These are phyloP conservation scores for Acer campestre DNA, from an alignment of 345 rosid species.

Conservation along the genomic window DNA sequence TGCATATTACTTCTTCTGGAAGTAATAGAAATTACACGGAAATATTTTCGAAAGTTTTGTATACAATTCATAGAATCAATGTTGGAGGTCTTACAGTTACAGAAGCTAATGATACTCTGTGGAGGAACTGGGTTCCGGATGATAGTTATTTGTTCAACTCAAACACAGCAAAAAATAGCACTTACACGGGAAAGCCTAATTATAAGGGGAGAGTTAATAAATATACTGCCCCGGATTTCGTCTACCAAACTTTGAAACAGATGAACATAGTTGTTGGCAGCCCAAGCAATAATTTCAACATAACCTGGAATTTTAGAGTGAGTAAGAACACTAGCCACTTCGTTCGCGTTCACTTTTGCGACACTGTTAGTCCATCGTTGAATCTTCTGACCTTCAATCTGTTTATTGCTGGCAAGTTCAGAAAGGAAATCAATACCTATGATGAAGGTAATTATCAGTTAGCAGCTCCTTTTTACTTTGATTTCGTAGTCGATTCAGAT, in stretches of 20 bases:
- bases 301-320: slow-evolving; percentile 55
- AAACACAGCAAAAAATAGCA: slow-evolving; percentile 6
- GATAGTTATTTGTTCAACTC: slow-evolving; percentile 24
- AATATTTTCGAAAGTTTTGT: slow-evolving; percentile 30
- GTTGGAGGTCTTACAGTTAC: slow-evolving; percentile 41
- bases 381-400: slow-evolving; percentile 32
- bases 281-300: background rate
- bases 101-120: slow-evolving; percentile 35
- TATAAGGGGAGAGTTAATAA: background rate
- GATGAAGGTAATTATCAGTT: fast-evolving
- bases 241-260: slow-evolving; percentile 46
- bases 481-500: slow-evolving; percentile 49
- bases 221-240: slow-evolving; percentile 42
- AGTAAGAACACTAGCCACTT: slow-evolving; percentile 38
- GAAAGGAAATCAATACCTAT: slow-evolving; percentile 26
- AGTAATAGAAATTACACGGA: background rate
- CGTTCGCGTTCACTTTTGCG: slow-evolving; percentile 62
- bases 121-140: slow-evolving; percentile 53
- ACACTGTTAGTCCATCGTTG: slow-evolving; percentile 19
- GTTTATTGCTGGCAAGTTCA: slow-evolving; percentile 33
- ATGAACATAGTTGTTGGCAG: slow-evolving; percentile 8
- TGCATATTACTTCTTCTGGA: slow-evolving; percentile 6
- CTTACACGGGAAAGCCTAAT: background rate
- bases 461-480: slow-evolving; percentile 42
- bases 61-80: slow-evolving; percentile 40